Evolutionary conservation across 148 eudicot species (phyloP), one percentile per base, ranked within the genome.

Genomic region (Camellia japonica): DNA sequence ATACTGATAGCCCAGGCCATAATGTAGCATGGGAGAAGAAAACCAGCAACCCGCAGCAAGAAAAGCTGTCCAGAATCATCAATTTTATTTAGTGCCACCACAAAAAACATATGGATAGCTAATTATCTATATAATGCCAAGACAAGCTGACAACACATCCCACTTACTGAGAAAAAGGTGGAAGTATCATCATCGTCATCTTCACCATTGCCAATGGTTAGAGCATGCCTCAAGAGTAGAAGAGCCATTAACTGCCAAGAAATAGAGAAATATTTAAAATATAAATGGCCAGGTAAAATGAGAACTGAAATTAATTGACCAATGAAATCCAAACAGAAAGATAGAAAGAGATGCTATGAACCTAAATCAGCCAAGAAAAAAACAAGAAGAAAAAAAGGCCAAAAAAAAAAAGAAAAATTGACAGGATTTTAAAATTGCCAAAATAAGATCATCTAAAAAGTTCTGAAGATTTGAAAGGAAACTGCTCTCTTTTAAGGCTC

Each of bases 1-100:
- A 92, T 80, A 82, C 94, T 86, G 73, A 93, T 88, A 78, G 90
- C 98, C 96, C 98, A 93, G 51, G 90, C 90, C 93, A 93, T 89
- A 71, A 93, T 86, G 87, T 93, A 93, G 84, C 98, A 93, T 8
- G 98, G 96, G 71, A 93, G 88, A 85, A 93, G 93, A 84, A 93
- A 93, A 42, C 94, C 94, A 86, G 91, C 94, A 75, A 89, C 93
- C 67, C 94, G 89, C 64, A 93, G 90, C 86, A 93, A 84, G 88
- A 93, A 92, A 81, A 90, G 90, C 98, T 93, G 90, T 74, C 66
- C 81, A 83, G 59, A 41, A 49, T 42, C 58, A 83, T 75, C 79
- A 51, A 46, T 12, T 78, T 55, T 71, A 55, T 43, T 74, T 60
- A 76, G 65, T 66, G 70, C 16, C 47, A 80, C 49, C 16, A 77